Evolutionary conservation across 805 yeast species (phyloP), one percentile per base, ranked within the genome.

Genomic region (Candida rishiriensis): DNA sequence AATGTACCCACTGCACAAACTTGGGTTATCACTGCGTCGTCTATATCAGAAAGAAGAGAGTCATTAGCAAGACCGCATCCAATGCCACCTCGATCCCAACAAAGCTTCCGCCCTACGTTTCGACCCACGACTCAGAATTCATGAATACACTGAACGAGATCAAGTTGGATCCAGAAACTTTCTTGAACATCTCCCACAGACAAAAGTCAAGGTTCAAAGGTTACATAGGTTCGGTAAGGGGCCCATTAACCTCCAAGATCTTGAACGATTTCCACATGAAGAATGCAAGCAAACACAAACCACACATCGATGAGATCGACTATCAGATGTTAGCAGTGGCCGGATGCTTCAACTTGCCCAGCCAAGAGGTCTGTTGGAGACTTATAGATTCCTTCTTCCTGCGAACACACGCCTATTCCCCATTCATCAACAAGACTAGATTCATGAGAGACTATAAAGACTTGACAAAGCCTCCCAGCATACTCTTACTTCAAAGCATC

Each of bases 321-420:
- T 68, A 83, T 57, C 86, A 82, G 56, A 75, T 81, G 38, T 65
- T 84, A 49, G 76, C 80, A 54, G 59, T 80, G 41, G 67, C 81
- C 42, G 88, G 88, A n/a, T 87, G 88, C 3, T 83, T 85, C 55
- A 63, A 78, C 40, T 63, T 85, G 31, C 90, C 91, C 1, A 72
- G 76, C 10, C 66, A 72, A 39, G 79, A 73, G 18, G 65, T 83
- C 14, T 74, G 84, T 44, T 78, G 78, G 54, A 85, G 79, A 51
- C 64, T 85, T 43, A 71, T 85, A 34, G 70, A 77, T 39, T 66
- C 75, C 36, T 85, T 71, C 62, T 85, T 85, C 53, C 76, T 72
- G 38, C 75, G 74, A 48, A 74, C 83, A 31, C 86, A 84, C 54
- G 88, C 88, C 1, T 52, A 75, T 26, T 75, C 82, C 60, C 91